Evolutionary conservation across 208 protist genomes (phyloP).

Genomic region (Giardia duodenalis): DNA sequence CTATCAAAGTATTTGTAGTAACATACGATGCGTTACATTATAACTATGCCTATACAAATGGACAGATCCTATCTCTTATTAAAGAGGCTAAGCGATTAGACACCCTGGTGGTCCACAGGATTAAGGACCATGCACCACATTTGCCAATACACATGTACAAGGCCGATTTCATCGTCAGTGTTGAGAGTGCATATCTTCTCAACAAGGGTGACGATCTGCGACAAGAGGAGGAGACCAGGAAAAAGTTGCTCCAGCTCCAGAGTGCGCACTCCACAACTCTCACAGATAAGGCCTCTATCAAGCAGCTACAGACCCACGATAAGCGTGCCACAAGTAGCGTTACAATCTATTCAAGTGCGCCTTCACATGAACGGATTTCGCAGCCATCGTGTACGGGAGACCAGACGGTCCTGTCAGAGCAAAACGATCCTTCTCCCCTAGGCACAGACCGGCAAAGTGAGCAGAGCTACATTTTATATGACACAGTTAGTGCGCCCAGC

Average conservation of each 20-base stretch:
- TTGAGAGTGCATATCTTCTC: background rate
- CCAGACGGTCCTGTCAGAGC: background rate
- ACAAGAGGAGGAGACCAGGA: no score
- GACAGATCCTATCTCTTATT: background rate
- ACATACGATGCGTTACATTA: background rate
- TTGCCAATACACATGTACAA: background rate
- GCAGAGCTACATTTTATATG: no score
- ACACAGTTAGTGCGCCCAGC: no score
- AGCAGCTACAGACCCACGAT: background rate
- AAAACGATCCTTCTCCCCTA: no score
- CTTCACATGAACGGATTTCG: background rate
- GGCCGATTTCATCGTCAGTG: background rate
- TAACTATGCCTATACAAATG: background rate
- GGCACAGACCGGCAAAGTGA: no score
- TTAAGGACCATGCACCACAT: background rate
- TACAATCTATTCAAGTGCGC: background rate
- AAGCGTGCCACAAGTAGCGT: background rate
- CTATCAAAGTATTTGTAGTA: no score
- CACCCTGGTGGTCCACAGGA: background rate
- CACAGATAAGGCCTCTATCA: no score
- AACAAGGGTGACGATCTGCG: background rate
- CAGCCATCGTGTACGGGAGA: background rate
- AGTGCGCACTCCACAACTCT: no score
- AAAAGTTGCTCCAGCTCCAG: no score
- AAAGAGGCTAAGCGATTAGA: background rate